Conservation (phyloP, 768 basidiomycete genomes). For the Trichaptum fuscoviolaceum region DNA sequence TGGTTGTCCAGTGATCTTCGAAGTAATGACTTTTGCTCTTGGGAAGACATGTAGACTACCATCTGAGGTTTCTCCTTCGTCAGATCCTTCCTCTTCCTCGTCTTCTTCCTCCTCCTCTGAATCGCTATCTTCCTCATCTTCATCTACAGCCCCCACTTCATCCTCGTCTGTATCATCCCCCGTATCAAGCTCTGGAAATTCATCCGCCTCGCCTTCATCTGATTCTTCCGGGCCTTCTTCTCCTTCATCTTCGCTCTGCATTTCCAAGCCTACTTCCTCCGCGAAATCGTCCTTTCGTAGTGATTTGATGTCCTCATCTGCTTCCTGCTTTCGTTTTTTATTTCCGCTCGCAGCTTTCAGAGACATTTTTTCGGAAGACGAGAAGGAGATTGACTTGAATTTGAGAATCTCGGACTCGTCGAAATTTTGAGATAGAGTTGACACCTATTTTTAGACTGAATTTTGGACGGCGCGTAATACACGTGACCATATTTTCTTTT, state of each 20-base stretch:
- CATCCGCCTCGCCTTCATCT: slow-evolving; percentile 59
- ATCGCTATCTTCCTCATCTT: slow-evolving; percentile 31
- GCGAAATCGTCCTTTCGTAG: slow-evolving; percentile 27
- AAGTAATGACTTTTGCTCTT: slow-evolving; percentile 62
- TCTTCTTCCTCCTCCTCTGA: slow-evolving; percentile 31
- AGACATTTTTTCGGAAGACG: slow-evolving; percentile 26
- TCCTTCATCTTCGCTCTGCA: slow-evolving; percentile 70
- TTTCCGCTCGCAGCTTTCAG: slow-evolving; percentile 29
- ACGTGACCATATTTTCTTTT: background rate
- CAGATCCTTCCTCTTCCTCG: slow-evolving; percentile 30
- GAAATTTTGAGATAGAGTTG: background rate
- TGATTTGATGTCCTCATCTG: slow-evolving; percentile 32
- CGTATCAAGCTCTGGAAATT: slow-evolving; percentile 65
- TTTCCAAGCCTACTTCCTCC: slow-evolving; percentile 51
- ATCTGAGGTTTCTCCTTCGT: slow-evolving; percentile 27
- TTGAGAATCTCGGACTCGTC: background rate
- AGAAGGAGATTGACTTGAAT: background rate
- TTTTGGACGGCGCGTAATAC: background rate
- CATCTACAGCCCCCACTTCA: slow-evolving; percentile 29
- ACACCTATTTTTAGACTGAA: background rate
- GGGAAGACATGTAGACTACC: slow-evolving; percentile 55
- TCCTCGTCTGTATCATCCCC: slow-evolving; percentile 41
- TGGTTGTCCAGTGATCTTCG: slow-evolving; percentile 77
- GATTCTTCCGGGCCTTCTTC: slow-evolving; percentile 33
- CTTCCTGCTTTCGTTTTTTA: slow-evolving; percentile 56